Evolutionary conservation across 2,329 filamentous ascomycete species (phyloP).

Genomic region (Neonectria hederae): DNA sequence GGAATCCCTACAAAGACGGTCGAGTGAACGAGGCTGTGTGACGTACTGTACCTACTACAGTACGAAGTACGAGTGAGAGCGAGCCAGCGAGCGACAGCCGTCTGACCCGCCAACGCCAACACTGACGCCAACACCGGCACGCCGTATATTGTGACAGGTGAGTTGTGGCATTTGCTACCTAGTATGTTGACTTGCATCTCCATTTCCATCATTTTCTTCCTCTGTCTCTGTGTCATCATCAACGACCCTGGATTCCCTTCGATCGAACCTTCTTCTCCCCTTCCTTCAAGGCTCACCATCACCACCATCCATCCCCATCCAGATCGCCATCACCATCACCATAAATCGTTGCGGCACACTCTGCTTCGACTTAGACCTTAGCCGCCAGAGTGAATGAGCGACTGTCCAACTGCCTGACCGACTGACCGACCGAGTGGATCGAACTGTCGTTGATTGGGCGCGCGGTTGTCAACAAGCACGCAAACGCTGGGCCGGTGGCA

Average conservation of each 20-base stretch:
- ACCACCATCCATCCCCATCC: not conserved
- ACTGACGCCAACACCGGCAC: not conserved
- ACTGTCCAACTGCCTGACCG: constrained; percentile 1
- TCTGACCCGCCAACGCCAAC: not conserved
- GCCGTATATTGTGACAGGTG: constrained; percentile 33
- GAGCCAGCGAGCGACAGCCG: not conserved
- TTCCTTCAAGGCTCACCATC: not conserved
- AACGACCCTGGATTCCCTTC: not conserved
- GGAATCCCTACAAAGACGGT: constrained; percentile 3
- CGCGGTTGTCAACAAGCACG: constrained; percentile 13
- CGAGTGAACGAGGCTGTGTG: constrained; percentile 14
- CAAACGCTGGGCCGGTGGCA: constrained; percentile 23
- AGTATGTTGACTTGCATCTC: constrained; percentile 14
- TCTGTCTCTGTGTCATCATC: not conserved
- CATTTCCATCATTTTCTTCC: constrained; percentile 10
- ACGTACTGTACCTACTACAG: constrained; percentile 2
- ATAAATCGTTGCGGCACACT: not conserved
- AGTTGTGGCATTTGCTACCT: constrained; percentile 31
- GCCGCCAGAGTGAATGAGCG: constrained; percentile 11
- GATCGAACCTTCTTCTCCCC: not conserved
- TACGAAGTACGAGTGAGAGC: not conserved
- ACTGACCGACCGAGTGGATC: constrained; percentile 15
- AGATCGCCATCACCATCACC: not conserved
- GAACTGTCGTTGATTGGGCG: constrained; percentile 21
- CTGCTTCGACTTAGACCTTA: constrained; percentile 5